Evolutionary conservation across 176 grass and related monocot genomes (phyloP), one percentile per base, ranked within the genome.

Genomic region (Avena insularis): DNA sequence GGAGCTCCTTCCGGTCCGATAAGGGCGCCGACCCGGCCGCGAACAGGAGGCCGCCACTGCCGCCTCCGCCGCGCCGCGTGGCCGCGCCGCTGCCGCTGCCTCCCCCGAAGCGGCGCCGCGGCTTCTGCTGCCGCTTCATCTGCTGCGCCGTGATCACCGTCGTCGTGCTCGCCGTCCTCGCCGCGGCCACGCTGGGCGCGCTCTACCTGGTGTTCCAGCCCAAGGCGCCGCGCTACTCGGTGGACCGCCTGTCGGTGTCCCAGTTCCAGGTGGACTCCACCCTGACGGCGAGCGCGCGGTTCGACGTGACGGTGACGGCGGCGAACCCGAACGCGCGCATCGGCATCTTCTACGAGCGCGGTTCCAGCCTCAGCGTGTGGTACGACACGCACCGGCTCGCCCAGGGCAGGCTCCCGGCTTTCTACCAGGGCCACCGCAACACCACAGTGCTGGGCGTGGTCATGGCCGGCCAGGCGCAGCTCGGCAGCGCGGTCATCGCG

Each of bases 361-460:
- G 91, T 1, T 93, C 95, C 5, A 83, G 61, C 66, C 92, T 95
- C 1, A 70, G 82, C 56, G 92, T 97, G 20, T 90, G 85, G 75
- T 97, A 91, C 84, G 17, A 36, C 0, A 14, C n/a, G 1, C 78
- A 90, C 79, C 54, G 86, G 8, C 86, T 97, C 5, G 87, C 88
- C 0, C 71, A 38, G 17, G 92, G 95, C 78, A 29, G 72, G 66
- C 84, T 94, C 53, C 92, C 95, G 75, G 79, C 79, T 0, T 97
- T 97, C 81, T 93, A 97, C 89, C 95, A 97, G 89, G 91, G 91
- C 48, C 95, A 85, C 82, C 81, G 83, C 61, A 97, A 97, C 87
- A 91, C 95, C 4, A 97, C 92, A 55, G 89, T 91, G 67, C 86
- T 97, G 64, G 57, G 17, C 58, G 69, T 97, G 2, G 89, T 77